These are phyloP conservation scores for Neurospora sp. DNA, from an alignment of 495 filamentous ascomycete species.

Conservation along the genomic window DNA sequence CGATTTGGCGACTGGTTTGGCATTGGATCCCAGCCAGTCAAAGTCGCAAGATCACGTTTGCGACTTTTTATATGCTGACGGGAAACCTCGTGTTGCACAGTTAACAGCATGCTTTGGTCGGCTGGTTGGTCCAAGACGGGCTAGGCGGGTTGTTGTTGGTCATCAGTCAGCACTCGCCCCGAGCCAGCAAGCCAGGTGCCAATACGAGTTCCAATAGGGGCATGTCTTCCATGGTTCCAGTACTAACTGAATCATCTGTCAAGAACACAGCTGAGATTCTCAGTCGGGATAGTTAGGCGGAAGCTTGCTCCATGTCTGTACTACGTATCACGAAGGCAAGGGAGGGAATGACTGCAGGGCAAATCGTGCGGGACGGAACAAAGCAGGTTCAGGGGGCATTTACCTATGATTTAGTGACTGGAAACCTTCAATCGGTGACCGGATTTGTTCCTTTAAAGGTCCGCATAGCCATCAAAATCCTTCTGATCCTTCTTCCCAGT, in stretches of 20 bases:
- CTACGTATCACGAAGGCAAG: not conserved
- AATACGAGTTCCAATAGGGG: not conserved
- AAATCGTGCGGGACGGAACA: not conserved
- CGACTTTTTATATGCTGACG: not conserved
- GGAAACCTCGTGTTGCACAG: not conserved
- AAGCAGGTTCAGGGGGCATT: not conserved
- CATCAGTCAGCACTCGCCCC: not conserved
- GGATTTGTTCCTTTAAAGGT: too few relatives aligned
- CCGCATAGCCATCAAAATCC: too few relatives aligned
- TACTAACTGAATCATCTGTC: not conserved
- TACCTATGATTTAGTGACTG: too few relatives aligned
- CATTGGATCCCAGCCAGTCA: not conserved
- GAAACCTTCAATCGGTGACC: too few relatives aligned
- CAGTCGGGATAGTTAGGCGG: not conserved
- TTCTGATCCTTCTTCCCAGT: too few relatives aligned
- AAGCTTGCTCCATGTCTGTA: not conserved
- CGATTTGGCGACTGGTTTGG: not conserved
- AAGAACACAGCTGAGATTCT: not conserved
- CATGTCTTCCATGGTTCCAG: not conserved
- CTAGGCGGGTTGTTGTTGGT: not conserved
- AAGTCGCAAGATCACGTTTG: not conserved
- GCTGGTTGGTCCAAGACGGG: not conserved
- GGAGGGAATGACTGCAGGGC: not conserved
- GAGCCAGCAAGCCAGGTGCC: not conserved
- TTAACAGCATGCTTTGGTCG: not conserved